Conservation (phyloP, 2,329 filamentous ascomycete genomes). For the Penicillium rolfsii region DNA sequence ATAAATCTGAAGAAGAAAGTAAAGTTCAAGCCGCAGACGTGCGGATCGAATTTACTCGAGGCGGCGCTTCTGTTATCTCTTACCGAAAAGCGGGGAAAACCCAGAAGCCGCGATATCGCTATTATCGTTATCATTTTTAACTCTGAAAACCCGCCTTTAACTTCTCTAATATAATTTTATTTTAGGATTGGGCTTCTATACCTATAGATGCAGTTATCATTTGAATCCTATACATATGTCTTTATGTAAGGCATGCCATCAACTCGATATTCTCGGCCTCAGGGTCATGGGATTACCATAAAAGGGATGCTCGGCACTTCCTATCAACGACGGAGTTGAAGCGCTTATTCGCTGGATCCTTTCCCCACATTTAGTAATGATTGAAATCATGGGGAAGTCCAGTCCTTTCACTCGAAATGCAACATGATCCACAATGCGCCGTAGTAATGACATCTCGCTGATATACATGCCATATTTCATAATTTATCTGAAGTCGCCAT, state of each 20-base stretch:
- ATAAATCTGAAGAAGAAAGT: neutral
- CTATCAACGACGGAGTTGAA: neutral
- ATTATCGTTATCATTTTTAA: neutral
- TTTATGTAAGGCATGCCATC: no score
- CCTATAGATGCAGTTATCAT: neutral
- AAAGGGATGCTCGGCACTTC: no score
- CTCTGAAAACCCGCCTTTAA: neutral
- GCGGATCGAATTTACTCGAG: neutral
- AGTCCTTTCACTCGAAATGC: neutral
- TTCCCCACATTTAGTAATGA: neutral
- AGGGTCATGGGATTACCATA: no score
- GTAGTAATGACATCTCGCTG: neutral
- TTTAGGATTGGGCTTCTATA: no score
- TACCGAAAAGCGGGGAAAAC: neutral
- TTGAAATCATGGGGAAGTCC: neutral
- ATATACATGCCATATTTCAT: neutral
- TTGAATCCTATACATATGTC: neutral
- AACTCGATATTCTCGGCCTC: no score
- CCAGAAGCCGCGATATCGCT: neutral
- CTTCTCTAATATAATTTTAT: no score
- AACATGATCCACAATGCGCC: neutral
- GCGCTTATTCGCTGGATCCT: neutral
- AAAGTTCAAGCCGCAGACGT: neutral
- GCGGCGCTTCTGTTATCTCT: constrained; percentile 1
- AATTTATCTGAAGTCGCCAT: neutral